Evolutionary conservation across 2,329 filamentous ascomycete genomes (phyloP), one percentile per base, ranked within the genome.

Genomic region (Scleromitrula shiraiana): DNA sequence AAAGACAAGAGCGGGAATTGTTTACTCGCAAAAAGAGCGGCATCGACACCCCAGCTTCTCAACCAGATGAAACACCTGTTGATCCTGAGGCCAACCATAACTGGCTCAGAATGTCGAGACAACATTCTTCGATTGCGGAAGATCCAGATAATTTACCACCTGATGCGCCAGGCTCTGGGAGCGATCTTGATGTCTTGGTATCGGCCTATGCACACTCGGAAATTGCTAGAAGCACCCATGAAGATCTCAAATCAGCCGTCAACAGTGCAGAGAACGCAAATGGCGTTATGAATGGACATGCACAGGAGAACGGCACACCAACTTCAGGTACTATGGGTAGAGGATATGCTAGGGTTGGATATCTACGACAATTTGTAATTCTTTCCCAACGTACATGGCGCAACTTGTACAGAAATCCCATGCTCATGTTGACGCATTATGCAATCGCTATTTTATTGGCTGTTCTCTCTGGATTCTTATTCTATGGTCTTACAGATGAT

Each of bases 381-480:
- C 73, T 98, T 10, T 95, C 91, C 0, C 77, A 82, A 59, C 81
- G 93, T 38, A 98, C 93, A 0, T 98, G 91, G 91, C 89, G 86
- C 63, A 98, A 98, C 63, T 75, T 98, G 6, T 97, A 98, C 71
- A 83, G 93, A 49, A 96, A 98, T 65, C 93, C 93, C 1, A 90
- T 97, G 78, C 73, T 98, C 51, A 98, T 98, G 93, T 77, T 98
- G 50, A 96, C 90, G 0, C 93, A 98, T 68, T 98, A 97, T 64
- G 93, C 93, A 30, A 97, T 96, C 57, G 89, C 93, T 7, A 97
- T 98, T 52, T 70, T 97, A 0, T 77, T 98, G 5, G 93, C 90
- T 2, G 91, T 97, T 5, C 85, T 98, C 50, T 90, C 91, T 2
- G 93, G 93, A 3, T 97, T 87, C 67, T 76, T 98, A 10, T 98